phyloP scores from a whole-genome alignment of 306 rosid species.

The Mimosa bimucronata region DNA sequence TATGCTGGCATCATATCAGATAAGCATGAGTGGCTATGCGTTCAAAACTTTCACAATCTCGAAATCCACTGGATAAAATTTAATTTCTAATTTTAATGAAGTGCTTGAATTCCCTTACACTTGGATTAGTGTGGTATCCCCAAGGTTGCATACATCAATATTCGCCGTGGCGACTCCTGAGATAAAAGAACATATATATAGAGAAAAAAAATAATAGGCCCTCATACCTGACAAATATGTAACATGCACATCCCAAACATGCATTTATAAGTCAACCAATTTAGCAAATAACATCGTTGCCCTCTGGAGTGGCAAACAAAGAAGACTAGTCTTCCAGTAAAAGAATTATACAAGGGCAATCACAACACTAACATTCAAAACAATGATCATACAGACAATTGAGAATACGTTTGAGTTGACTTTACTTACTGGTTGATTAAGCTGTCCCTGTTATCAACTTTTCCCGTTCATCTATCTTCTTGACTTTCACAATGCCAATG shows the following conservation, averaged over 20 bases:
- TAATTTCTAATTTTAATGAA: too few species aligned
- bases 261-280: slow-evolving; percentile 12
- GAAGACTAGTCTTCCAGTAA: not conserved
- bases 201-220: too few species aligned
- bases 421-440: slow-evolving; percentile 59
- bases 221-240: slow-evolving; percentile 10
- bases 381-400: not conserved
- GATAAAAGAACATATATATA: too few species aligned
- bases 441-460: slow-evolving; percentile 90
- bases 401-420: not conserved
- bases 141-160: too few species aligned
- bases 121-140: too few species aligned
- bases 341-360: not conserved
- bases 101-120: too few species aligned
- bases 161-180: too few species aligned
- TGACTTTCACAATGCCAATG: slow-evolving; percentile 83
- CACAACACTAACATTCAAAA: not conserved
- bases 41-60: too few species aligned
- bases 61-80: too few species aligned
- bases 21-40: not conserved
- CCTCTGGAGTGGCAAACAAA: slow-evolving; percentile 20
- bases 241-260: not conserved
- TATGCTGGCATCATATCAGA: slow-evolving; percentile 17
- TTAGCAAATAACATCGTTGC: slow-evolving; percentile 22
- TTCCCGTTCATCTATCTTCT: slow-evolving; percentile 87